A percentile compares a stretch with the other conserved stretches of the same genome.
phyloP scores from a whole-genome alignment of 2,329 filamentous ascomycete species.

The Alternaria sp. region DNA sequence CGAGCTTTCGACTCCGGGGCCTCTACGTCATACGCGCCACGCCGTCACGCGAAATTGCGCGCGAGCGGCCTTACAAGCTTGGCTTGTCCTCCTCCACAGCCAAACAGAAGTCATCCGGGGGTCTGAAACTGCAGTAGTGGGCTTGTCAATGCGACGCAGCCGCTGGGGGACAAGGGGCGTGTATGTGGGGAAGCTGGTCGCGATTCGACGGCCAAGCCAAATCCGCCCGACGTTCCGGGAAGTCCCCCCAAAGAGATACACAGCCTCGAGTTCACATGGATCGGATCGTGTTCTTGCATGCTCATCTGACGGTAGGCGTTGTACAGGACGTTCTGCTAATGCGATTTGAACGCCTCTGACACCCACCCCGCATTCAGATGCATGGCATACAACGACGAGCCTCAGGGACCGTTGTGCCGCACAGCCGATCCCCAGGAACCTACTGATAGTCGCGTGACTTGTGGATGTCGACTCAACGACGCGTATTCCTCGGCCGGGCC shows the following conservation, averaged over 20 bases:
- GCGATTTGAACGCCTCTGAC: constrained; percentile 8
- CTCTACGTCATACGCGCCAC: constrained; percentile 37
- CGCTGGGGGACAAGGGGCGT: constrained; percentile 23
- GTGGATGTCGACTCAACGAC: constrained; percentile 7
- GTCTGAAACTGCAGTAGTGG: constrained; percentile 26
- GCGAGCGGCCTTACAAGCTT: constrained; percentile 20
- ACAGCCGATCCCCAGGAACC: constrained; percentile 7
- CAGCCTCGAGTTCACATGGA: constrained; percentile 6
- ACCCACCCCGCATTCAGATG: constrained; percentile 4
- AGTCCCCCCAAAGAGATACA: constrained; percentile 9
- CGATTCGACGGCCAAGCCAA: constrained; percentile 29
- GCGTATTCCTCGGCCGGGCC: constrained; percentile 6
- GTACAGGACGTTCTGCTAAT: not conserved
- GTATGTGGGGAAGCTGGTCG: constrained; percentile 30
- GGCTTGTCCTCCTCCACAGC: constrained; percentile 24
- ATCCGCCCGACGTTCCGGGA: constrained; percentile 11
- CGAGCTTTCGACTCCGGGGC: constrained; percentile 26
- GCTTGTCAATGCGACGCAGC: constrained; percentile 29
- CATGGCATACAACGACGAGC: constrained; percentile 6
- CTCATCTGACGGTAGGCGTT: constrained; percentile 6
- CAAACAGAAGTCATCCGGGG: constrained; percentile 25
- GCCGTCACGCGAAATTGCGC: constrained; percentile 24
- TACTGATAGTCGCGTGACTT: not conserved
- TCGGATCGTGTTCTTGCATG: constrained; percentile 10
- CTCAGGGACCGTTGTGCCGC: constrained; percentile 12